These are phyloP conservation scores for Corrigiola litoralis DNA, from an alignment of 179 eudicot genomes.

Conservation along the genomic window DNA sequence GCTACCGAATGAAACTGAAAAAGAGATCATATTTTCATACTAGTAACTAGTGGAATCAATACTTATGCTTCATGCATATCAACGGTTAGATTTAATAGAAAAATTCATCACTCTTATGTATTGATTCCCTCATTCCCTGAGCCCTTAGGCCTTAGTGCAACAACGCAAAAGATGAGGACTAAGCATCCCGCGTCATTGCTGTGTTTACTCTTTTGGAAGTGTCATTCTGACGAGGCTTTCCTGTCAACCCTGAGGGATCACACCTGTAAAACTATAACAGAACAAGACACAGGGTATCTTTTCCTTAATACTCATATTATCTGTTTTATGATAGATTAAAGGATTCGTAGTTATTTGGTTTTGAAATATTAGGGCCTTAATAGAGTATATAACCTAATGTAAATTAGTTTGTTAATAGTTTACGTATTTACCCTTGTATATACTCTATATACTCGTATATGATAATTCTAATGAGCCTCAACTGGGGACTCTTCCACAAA, in stretches of 20 bases:
- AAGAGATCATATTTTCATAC: neutral
- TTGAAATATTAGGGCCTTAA: neutral
- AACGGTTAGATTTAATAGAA: neutral
- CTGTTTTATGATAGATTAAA: neutral
- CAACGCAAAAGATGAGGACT: slow-evolving; percentile 26
- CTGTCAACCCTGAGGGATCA: slow-evolving; percentile 1
- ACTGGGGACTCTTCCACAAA: no score
- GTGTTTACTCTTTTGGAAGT: slow-evolving; percentile 11
- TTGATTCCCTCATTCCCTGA: neutral
- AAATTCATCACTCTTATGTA: neutral
- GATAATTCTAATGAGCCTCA: no score
- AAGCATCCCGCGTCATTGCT: neutral
- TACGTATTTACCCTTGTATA: no score
- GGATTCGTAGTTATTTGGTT: neutral
- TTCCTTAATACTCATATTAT: no score
- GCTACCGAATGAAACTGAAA: neutral
- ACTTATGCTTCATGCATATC: neutral
- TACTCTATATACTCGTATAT: no score
- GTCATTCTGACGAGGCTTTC: neutral
- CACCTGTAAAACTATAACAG: slow-evolving; percentile 18
- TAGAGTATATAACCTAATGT: no score
- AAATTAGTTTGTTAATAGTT: no score
- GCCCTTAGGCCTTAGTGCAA: slow-evolving; percentile 22
- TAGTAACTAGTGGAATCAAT: neutral
- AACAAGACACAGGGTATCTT: neutral